These are phyloP conservation scores for Diaporthe amygdali DNA, from an alignment of 2,329 filamentous ascomycete species.

Conservation along the genomic window DNA sequence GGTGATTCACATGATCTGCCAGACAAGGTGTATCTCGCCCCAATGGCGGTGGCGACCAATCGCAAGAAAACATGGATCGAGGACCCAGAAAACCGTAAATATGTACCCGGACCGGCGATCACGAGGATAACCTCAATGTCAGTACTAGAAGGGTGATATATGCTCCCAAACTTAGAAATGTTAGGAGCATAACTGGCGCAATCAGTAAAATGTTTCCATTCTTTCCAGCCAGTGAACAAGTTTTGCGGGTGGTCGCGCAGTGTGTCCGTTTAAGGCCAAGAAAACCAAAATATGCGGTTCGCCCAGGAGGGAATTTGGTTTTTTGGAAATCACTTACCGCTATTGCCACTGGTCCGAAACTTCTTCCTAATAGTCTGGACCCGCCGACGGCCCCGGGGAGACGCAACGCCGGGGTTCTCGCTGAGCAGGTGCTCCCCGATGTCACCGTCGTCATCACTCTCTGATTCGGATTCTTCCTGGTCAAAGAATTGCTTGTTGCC, in stretches of 20 bases:
- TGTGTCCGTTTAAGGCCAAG: not conserved
- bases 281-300: not conserved
- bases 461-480: slow-evolving; percentile 46
- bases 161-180: slow-evolving; percentile 59
- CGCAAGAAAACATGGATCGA: not conserved
- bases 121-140: slow-evolving; percentile 49
- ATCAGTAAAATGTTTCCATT: not conserved
- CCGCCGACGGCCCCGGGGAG: slow-evolving; percentile 34
- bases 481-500: slow-evolving; percentile 94
- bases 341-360: slow-evolving; percentile 70
- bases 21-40: not conserved
- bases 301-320: too few relatives aligned
- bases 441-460: slow-evolving; percentile 33
- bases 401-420: slow-evolving; percentile 7
- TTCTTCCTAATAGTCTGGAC: slow-evolving; percentile 52
- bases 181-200: slow-evolving; percentile 58
- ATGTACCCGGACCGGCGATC: not conserved
- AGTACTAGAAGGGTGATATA: slow-evolving; percentile 63
- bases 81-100: not conserved
- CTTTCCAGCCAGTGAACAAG: not conserved
- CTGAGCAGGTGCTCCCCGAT: not conserved
- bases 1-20: slow-evolving; percentile 23
- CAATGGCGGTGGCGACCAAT: not conserved
- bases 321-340: slow-evolving; percentile 29
- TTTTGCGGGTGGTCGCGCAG: not conserved